Percentiles rank a stretch among this genome's conserved stretches.
phyloP scores from a whole-genome alignment of 768 basidiomycete species.

The Collybia sp. region DNA sequence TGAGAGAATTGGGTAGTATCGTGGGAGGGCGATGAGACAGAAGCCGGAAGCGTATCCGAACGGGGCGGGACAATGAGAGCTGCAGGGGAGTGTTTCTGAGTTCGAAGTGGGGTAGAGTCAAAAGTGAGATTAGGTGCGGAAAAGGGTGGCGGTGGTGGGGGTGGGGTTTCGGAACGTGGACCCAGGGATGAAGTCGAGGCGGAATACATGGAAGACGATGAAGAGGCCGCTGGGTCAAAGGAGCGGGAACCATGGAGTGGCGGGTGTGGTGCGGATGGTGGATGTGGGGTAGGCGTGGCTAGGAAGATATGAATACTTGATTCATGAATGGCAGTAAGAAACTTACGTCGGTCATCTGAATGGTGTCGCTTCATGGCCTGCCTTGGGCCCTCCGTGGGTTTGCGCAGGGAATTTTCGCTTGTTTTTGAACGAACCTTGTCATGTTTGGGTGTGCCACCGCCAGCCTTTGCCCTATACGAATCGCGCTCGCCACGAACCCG shows the following conservation, averaged over 20 bases:
- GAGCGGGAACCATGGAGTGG: slow-evolving; percentile 35
- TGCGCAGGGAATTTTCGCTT: not conserved
- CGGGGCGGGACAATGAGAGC: slow-evolving; percentile 36
- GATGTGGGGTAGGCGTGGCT: slow-evolving; percentile 22
- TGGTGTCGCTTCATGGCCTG: slow-evolving; percentile 24
- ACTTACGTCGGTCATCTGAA: slow-evolving; percentile 35
- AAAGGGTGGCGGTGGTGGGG: slow-evolving; percentile 15
- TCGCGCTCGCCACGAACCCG: slow-evolving; percentile 81
- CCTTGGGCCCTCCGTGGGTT: slow-evolving; percentile 1
- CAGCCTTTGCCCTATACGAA: slow-evolving; percentile 48
- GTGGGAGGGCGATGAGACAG: slow-evolving; percentile 22
- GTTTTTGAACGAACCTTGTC: slow-evolving; percentile 12
- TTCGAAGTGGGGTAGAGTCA: slow-evolving; percentile 10
- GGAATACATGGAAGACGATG: slow-evolving; percentile 17
- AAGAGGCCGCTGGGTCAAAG: slow-evolving; percentile 25
- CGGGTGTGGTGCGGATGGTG: slow-evolving; percentile 16
- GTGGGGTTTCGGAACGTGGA: slow-evolving; percentile 9
- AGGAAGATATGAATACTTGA: slow-evolving; percentile 7
- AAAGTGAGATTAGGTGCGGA: slow-evolving; percentile 9
- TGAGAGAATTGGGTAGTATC: slow-evolving; percentile 22
- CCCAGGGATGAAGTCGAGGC: slow-evolving; percentile 4
- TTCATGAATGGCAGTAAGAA: slow-evolving; percentile 5
- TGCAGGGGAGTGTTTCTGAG: slow-evolving; percentile 28
- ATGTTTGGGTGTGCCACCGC: not conserved
- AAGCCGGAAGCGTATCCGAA: slow-evolving; percentile 26